Evolutionary conservation across 768 basidiomycete species (phyloP).

Genomic region (Gymnopilus junonius): DNA sequence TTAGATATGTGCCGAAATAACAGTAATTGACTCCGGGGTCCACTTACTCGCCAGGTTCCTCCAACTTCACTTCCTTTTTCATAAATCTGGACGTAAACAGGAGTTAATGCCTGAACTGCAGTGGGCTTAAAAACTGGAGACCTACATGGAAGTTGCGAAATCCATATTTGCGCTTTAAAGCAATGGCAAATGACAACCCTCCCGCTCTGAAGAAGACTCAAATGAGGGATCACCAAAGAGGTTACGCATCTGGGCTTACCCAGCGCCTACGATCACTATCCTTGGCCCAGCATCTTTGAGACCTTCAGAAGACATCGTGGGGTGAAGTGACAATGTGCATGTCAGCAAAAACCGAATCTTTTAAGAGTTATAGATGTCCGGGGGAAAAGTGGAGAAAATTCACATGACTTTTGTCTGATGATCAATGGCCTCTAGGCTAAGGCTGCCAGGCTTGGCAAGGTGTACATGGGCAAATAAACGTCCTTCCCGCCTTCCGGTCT

Average conservation of each 20-base stretch:
- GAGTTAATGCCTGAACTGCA: background rate
- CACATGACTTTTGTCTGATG: background rate
- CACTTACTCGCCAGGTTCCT: constrained; percentile 56
- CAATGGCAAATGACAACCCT: constrained; percentile 46
- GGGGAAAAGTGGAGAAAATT: background rate
- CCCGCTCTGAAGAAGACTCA: constrained; percentile 33
- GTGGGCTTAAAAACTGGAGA: background rate
- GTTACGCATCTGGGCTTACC: constrained; percentile 20
- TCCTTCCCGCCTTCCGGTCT: background rate
- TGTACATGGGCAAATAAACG: background rate
- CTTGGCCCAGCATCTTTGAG: constrained; percentile 9
- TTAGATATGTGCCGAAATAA: background rate
- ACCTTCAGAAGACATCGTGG: background rate
- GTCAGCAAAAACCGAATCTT: background rate
- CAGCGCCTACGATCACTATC: constrained; percentile 37
- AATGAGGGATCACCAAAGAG: background rate
- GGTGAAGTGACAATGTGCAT: background rate
- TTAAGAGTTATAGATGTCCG: background rate
- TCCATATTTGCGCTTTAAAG: constrained; percentile 40
- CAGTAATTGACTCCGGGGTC: background rate
- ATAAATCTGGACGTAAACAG: constrained; percentile 40
- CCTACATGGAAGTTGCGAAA: constrained; percentile 45
- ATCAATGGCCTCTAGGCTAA: background rate
- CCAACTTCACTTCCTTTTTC: constrained; percentile 50
- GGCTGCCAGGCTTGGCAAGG: background rate